These are phyloP conservation scores for Herpetomonas tarakana DNA, from an alignment of 208 protist genomes.

Conservation along the genomic window DNA sequence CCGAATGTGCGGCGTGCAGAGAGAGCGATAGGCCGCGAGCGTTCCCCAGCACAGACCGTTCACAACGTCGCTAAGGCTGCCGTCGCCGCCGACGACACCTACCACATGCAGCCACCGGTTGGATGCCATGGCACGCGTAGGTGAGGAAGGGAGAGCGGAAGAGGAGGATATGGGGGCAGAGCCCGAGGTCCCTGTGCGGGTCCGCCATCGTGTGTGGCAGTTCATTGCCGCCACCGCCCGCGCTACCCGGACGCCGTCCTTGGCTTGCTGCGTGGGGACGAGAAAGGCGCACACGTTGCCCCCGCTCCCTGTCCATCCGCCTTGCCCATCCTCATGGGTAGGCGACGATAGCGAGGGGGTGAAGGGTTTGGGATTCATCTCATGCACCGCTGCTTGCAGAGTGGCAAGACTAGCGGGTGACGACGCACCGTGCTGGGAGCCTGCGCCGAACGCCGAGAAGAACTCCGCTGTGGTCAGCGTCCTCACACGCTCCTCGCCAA, in stretches of 20 bases:
- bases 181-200: no score
- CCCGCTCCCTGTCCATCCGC: not conserved
- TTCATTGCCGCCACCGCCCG: constrained; percentile 3
- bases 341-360: not conserved
- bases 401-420: not conserved
- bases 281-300: not conserved
- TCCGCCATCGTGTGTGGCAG: not conserved
- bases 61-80: constrained; percentile 74
- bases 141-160: no score
- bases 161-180: no score
- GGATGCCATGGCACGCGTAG: not conserved
- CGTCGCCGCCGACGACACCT: constrained; percentile 68
- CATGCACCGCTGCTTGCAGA: not conserved
- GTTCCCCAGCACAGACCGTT: constrained; percentile 69
- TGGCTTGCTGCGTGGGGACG: constrained; percentile 1
- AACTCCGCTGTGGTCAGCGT: not conserved
- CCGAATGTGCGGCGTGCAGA: not conserved
- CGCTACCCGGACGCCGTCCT: constrained; percentile 3
- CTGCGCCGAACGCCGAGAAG: not conserved
- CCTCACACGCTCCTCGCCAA: not conserved
- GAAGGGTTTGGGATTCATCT: not conserved
- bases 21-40: constrained; percentile 20
- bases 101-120: constrained; percentile 28
- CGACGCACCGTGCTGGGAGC: not conserved
- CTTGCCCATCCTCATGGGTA: not conserved